A percentile compares a stretch with the other conserved stretches of the same genome.
phyloP scores from a whole-genome alignment of 202 grass and related monocot species.

The Zizania palustris region DNA sequence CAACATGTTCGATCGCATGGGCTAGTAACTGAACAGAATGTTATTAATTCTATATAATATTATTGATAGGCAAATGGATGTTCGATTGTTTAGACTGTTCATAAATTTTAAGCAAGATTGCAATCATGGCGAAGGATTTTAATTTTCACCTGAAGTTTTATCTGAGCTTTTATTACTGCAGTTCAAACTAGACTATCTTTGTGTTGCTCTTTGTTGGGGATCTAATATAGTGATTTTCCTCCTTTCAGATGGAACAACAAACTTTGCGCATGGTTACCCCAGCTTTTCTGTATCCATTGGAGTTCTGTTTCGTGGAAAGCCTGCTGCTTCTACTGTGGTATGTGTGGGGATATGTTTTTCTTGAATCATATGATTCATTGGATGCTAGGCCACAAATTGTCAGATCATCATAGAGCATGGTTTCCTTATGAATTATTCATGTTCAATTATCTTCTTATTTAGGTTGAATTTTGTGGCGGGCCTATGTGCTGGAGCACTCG shows the following conservation, averaged over 20 bases:
- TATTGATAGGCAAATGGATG: conserved; percentile 14
- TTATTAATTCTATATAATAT: conserved; percentile 14
- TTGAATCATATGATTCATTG: conserved; percentile 27
- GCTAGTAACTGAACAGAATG: conserved; percentile 16
- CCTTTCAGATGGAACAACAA: conserved; percentile 91
- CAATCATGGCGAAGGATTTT: not conserved
- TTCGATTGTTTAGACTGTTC: not conserved
- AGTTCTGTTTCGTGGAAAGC: conserved; percentile 88
- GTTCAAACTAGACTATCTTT: conserved; percentile 8
- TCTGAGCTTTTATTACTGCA: not conserved
- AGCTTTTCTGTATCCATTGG: conserved; percentile 96
- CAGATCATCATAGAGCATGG: not conserved
- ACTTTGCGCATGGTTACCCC: conserved; percentile 98
- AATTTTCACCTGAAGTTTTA: conserved; percentile 26
- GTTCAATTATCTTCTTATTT: conserved; percentile 36
- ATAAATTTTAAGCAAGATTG: too few relatives aligned
- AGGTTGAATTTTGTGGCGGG: conserved; percentile 97
- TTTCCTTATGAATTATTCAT: conserved; percentile 31
- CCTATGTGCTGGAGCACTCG: conserved; percentile 96
- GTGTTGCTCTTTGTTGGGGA: not conserved
- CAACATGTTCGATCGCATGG: conserved; percentile 17
- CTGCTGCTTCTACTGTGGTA: conserved; percentile 91
- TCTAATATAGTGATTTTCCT: conserved; percentile 33
- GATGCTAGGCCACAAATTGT: not conserved
- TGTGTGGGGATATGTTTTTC: conserved; percentile 21